These are phyloP conservation scores for Aspergillus indologenus DNA, from an alignment of 495 filamentous ascomycete genomes.

Conservation along the genomic window DNA sequence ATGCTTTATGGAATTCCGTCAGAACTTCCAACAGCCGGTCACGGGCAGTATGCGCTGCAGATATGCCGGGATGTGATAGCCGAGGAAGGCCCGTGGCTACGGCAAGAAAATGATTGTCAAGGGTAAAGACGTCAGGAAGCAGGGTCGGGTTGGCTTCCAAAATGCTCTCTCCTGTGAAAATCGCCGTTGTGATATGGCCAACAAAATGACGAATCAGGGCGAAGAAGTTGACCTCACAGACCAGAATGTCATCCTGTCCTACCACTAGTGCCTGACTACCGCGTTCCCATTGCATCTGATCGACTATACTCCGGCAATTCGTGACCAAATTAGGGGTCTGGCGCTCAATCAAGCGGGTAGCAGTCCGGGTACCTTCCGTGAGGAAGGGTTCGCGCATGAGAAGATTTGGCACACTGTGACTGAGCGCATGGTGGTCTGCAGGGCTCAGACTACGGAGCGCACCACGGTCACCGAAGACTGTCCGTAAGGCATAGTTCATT, in stretches of 20 bases:
- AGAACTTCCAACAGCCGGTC: conserved; percentile 47
- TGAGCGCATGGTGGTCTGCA: conserved; percentile 32
- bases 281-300: conserved; percentile 62
- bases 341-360: conserved; percentile 36
- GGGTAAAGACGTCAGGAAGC: conserved; percentile 51
- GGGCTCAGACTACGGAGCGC: conserved; percentile 32
- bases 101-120: conserved; percentile 52
- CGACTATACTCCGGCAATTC: conserved; percentile 56
- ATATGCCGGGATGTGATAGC: conserved; percentile 50
- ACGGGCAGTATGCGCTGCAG: conserved; percentile 51
- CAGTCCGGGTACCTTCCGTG: conserved; percentile 32
- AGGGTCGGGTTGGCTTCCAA: conserved; percentile 52
- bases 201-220: conserved; percentile 54
- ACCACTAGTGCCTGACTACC: conserved; percentile 35
- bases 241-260: conserved; percentile 26
- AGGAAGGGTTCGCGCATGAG: conserved; percentile 47
- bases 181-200: conserved; percentile 46
- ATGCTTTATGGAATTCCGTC: conserved; percentile 47
- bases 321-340: conserved; percentile 52
- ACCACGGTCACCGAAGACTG: conserved; percentile 50
- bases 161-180: conserved; percentile 55
- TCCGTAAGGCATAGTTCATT: conserved; percentile 39
- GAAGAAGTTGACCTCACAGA: conserved; percentile 51
- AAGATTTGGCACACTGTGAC: conserved; percentile 30
- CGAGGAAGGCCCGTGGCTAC: conserved; percentile 52